Base-by-base conservation (phyloP, 495 filamentous ascomycete genomes). In the Penicillium taxi region DNA sequence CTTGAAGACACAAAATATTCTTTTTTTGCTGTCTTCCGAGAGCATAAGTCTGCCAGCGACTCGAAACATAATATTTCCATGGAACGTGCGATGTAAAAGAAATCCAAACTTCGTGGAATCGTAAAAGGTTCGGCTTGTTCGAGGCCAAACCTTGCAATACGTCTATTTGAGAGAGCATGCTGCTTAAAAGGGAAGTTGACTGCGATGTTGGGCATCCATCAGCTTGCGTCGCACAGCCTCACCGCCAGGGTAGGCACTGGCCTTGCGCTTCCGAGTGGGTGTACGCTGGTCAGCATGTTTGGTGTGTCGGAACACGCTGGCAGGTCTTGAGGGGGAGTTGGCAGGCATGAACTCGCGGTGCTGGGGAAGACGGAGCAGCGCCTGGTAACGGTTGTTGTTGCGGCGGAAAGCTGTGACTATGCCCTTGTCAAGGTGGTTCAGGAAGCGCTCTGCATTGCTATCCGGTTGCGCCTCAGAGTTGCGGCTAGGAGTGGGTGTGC, bases 381-480 rank as follows among this genome's bases (percentile, higher is more conserved):
- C 70, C 44, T 82, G 73, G 50, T 84, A 80, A 40, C 80, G 77
- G 51, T 75, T 76, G 55, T 89, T 81, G 50, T 88, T 83, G 24
- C 76, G 75, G 26, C 84, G 82, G 64, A 89, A 91, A 6, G 83
- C 80, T 21, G 81, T 82, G 41, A 88, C 82, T 24, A 80, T 71
- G 35, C 77, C 74, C 27, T 73, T 67, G 46, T 81, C 76, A 36
- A 87, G 75, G 39, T 86, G 83, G 35, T 75, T 76, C 24, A 88
- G 65, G 50, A 79, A 74, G 14, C 56, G 52, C 35, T 75, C 71
- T 26, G 69, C 69, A 52, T 72, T 76, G 28, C 58, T 72, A 26
- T 72, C 60, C 17, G 50, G 32, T 61, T 78, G 49, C 45, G 64
- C 24, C 58, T 75, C 39, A 1, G 68, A 67, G 28, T 55, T 58